These are phyloP conservation scores for Peronospora tabacina DNA, from an alignment of 352 stramenopile species.

Conservation along the genomic window DNA sequence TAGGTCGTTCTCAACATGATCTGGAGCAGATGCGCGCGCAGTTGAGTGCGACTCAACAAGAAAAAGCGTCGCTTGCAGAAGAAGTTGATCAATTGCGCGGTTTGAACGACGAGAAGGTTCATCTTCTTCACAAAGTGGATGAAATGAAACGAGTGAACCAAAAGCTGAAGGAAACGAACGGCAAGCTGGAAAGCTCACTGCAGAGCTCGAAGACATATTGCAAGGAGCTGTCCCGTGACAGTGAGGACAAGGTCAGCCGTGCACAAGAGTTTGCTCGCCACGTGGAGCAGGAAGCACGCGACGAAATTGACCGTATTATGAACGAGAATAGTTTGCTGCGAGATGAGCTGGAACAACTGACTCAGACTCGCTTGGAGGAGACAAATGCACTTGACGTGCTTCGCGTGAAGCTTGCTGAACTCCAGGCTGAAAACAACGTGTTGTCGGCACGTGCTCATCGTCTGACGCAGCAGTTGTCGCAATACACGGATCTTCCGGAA, in stretches of 20 bases:
- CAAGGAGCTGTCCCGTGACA: conserved; percentile 50
- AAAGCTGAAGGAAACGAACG: conserved; percentile 39
- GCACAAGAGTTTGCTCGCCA: conserved; percentile 52
- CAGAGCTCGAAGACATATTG: conserved; percentile 57
- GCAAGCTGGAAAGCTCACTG: conserved; percentile 47
- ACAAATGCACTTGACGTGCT: conserved; percentile 61
- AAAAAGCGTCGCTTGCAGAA: conserved; percentile 31
- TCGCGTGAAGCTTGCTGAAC: conserved; percentile 58
- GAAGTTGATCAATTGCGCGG: conserved; percentile 31
- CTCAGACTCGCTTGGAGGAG: conserved; percentile 53
- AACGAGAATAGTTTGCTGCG: conserved; percentile 53
- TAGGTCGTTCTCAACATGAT: conserved; percentile 23
- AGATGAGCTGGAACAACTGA: conserved; percentile 56
- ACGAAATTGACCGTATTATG: conserved; percentile 53
- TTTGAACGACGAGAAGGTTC: conserved; percentile 40
- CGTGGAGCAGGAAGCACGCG: conserved; percentile 53
- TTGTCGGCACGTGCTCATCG: conserved; percentile 66
- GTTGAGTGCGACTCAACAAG: conserved; percentile 36
- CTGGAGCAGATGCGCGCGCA: conserved; percentile 27
- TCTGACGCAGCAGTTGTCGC: conserved; percentile 71
- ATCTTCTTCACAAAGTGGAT: conserved; percentile 35
- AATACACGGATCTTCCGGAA: conserved; percentile 74
- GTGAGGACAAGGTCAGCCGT: conserved; percentile 56
- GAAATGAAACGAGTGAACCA: conserved; percentile 40
- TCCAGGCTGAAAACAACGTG: conserved; percentile 84